Base-by-base conservation (phyloP, 495 filamentous ascomycete genomes). In the Diplogelasinospora grovesii region DNA sequence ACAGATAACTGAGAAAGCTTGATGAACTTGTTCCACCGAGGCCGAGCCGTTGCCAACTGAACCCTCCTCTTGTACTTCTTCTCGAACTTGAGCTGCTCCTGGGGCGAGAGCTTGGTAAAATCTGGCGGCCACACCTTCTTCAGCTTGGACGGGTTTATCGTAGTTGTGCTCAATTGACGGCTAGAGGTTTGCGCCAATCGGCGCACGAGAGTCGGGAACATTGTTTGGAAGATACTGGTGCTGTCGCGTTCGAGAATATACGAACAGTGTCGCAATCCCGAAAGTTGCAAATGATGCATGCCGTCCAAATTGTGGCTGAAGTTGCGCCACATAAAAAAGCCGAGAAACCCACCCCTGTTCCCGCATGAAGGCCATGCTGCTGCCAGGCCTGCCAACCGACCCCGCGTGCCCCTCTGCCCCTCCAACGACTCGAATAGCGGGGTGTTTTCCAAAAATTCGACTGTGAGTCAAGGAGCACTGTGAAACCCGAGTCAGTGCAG, bases 61-160 rank as follows among this genome's bases (percentile, higher is more conserved):
- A 79, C 57, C 43, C 83, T 71, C 23, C 83, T 70, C 44, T 82
- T 81, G 60, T 83, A 86, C 44, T 79, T 75, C 40, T 80, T 77
- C 59, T 93, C 86, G 43, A 89, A 77, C 4, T 81, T 76, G 63
- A 97, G 92, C 58, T 96, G 84, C 50, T 97, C 81, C 56, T 84
- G 88, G 11, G 68, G 62, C 4, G 81, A 78, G 35, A 99, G 75
- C 54, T 85, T 82, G 35, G 66, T 65, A 70, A 97, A 88, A 60
- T 96, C 87, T 2, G 92, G 92, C 15, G 92, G 92, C 93, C 93
- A 99, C 60, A 77, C 63, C 44, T 81, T 83, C 60, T 89, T 86
- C n/a, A 86, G 82, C 57, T 77, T 80, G 46, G 40, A 26, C 8
- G 39, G 22, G 4, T 27, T 28, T 6, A 28, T 8, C 11, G 14